Base-by-base conservation (phyloP, 2,329 filamentous ascomycete genomes). In the Penicillium nordicum region DNA sequence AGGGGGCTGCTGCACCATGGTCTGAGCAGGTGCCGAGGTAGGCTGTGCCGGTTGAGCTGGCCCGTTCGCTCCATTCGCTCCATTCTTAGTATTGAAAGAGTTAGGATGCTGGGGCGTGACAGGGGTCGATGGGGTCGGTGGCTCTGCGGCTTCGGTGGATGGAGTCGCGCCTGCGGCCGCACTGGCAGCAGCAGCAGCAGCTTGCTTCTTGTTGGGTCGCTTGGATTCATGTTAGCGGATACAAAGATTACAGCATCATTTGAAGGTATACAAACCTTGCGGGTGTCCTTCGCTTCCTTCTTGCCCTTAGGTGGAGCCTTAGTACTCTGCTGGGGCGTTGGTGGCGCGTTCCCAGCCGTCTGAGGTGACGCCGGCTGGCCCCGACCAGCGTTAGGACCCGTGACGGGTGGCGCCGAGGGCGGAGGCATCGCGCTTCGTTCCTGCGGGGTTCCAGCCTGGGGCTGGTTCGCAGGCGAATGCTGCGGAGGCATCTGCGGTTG, bases 311-410 rank as follows among this genome's bases (percentile, higher is more conserved):
- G 82, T 48, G 79, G 80, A n/a, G 72, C 77, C 66, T 78, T 87
- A 67, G 80, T 82, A n/a, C 74, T 66, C 68, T 84, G 83, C 58
- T 81, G 83, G 2, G 85, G 85, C 6, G 85, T 87, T 6, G 84
- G 84, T 16, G 84, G 84, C 21, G 83, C 82, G 53, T 76, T 73
- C 18, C 66, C 63, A 42, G 68, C 71, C n/a, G 73, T 73, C 54
- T 78, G 72, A 47, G 78, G 78, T 52, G 79, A 80, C 23, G 72
- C 68, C 16, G 75, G 73, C 59, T 75, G 74, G 25, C 71, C 68
- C 32, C 77, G 74, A 48, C 74, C 75, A 48, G 72, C 68, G 55
- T 71, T 75, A 56, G 69, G 66, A 48, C 71, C 75, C 23, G 68
- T 67, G 38, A 69, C 68, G 4, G 76, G 71, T 9, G 77, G 78